These are phyloP conservation scores for Lithohypha guttulata DNA, from an alignment of 2,329 filamentous ascomycete genomes.

Conservation along the genomic window DNA sequence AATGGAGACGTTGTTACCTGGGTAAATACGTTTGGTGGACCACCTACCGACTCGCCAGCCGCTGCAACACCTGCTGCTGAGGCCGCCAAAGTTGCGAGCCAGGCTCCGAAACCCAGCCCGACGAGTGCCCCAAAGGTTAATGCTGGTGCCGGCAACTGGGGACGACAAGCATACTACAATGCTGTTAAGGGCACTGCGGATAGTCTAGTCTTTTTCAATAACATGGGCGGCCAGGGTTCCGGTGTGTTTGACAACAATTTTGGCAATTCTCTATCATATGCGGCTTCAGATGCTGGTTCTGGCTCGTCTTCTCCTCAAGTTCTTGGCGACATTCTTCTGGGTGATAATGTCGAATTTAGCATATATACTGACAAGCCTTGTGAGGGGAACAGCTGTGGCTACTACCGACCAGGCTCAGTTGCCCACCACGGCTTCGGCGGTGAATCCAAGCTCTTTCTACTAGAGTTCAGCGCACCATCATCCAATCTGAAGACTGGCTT, in stretches of 20 bases:
- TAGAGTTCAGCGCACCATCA: slow-evolving; percentile 62
- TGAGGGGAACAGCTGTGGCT: slow-evolving; percentile 36
- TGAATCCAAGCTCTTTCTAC: slow-evolving; percentile 59
- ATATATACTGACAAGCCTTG: slow-evolving; percentile 44
- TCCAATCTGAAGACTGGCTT: slow-evolving; percentile 37
- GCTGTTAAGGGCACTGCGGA: slow-evolving; percentile 34
- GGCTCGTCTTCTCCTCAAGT: slow-evolving; percentile 39
- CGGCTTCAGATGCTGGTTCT: slow-evolving; percentile 36
- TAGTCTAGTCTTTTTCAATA: slow-evolving; percentile 49
- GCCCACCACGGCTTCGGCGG: slow-evolving; percentile 59
- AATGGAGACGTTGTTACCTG: slow-evolving; percentile 48
- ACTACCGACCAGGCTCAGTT: slow-evolving; percentile 38
- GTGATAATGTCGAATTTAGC: slow-evolving; percentile 41
- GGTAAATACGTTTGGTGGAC: slow-evolving; percentile 42
- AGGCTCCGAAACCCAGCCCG: slow-evolving; percentile 26
- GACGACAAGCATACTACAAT: slow-evolving; percentile 39
- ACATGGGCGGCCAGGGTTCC: slow-evolving; percentile 45
- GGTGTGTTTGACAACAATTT: slow-evolving; percentile 45
- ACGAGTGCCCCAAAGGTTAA: slow-evolving; percentile 7
- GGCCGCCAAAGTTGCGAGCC: slow-evolving; percentile 28
- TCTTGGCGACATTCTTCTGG: slow-evolving; percentile 40
- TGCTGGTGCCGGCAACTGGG: slow-evolving; percentile 27
- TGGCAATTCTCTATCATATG: slow-evolving; percentile 49
- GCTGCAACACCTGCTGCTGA: not conserved
- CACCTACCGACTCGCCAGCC: slow-evolving; percentile 9